These are phyloP conservation scores for Yarrowia keelungensis DNA, from an alignment of 805 yeast species.

Conservation along the genomic window DNA sequence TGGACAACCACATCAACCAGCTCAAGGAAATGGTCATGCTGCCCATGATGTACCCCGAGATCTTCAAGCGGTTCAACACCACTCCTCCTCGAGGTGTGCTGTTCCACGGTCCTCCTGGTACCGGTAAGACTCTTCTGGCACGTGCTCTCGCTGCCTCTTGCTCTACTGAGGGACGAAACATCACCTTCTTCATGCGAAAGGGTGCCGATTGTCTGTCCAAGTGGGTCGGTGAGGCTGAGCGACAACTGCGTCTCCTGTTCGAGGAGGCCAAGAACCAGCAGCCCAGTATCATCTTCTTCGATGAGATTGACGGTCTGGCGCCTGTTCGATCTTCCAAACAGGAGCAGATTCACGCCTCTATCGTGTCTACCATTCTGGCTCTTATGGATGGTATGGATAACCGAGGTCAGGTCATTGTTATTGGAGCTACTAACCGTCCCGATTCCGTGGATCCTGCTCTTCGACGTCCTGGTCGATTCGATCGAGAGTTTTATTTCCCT, in stretches of 20 bases:
- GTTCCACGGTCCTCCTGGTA: constrained; percentile 99
- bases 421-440: constrained; percentile 98
- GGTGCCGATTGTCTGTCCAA: constrained; percentile 97
- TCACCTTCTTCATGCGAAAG: constrained; percentile 96
- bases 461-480: constrained; percentile 96
- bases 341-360: constrained; percentile 97
- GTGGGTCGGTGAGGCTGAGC: constrained; percentile 99
- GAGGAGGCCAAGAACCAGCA: constrained; percentile 97
- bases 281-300: constrained; percentile 95
- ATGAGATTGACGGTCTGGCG: constrained; percentile 97
- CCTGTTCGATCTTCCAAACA: constrained; percentile 97
- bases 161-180: constrained; percentile 80
- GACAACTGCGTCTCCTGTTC: constrained; percentile 86
- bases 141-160: constrained; percentile 96
- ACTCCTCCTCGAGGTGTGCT: constrained; percentile 97
- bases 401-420: constrained; percentile 96
- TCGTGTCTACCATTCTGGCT: constrained; percentile 92
- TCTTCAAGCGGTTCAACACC: constrained; percentile 85
- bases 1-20: constrained; percentile 87
- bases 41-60: constrained; percentile 91
- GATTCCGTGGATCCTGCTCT: constrained; percentile 98
- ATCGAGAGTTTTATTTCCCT: constrained; percentile 95
- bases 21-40: constrained; percentile 96
- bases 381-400: constrained; percentile 99
- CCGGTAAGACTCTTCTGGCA: constrained; percentile 98